Evolutionary conservation across 306 rosid species (phyloP), one percentile per base, ranked within the genome.

Genomic region (Sphenostylis stenocarpa): DNA sequence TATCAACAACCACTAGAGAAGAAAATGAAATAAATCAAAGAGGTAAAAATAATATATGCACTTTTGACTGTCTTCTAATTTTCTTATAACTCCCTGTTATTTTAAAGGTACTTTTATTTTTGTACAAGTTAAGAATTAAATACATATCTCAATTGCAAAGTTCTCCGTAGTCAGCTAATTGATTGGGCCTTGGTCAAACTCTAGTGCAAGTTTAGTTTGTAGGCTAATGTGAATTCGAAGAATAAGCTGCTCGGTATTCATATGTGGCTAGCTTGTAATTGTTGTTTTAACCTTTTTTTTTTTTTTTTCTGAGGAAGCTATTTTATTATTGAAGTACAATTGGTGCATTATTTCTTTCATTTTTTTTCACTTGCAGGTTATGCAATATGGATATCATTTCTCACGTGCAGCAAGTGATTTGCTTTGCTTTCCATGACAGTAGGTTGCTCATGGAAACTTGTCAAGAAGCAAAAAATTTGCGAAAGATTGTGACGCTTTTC

Each of bases 401-500:
- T 20, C 96, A 90, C 16, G 99, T 96, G 77, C 99, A 93, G 70
- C 99, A 96, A 88, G 97, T 96, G 75, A 96, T 96, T 73, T 96
- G 99, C 90, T 96, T 96, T 80, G 99, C 97, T 13, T 96, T 96
- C 82, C 99, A 96, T 77, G 99, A 96, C 67, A 92, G 98, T 85
- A 87, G 84, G 84, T 86, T 96, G 91, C 96, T 96, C 60, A 93
- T 96, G 99, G 98, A 96, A 90, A 96, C 99, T 62, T 96, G 99
- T 87, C 99, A 87, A 82, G 99, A 96, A 82, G 99, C 99, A 3
- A 93, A 91, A 86, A 89, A 89, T 84, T 78, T 96, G 53, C 87
- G 99, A 23, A 96, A 96, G 86, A 96, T 96, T 61, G 99, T 96
- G 77, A 96, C 99, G 15, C 97, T 96, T 65, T 96, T 96, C 83